phyloP scores from a whole-genome alignment of 345 rosid species.

The Turnera subulata region DNA sequence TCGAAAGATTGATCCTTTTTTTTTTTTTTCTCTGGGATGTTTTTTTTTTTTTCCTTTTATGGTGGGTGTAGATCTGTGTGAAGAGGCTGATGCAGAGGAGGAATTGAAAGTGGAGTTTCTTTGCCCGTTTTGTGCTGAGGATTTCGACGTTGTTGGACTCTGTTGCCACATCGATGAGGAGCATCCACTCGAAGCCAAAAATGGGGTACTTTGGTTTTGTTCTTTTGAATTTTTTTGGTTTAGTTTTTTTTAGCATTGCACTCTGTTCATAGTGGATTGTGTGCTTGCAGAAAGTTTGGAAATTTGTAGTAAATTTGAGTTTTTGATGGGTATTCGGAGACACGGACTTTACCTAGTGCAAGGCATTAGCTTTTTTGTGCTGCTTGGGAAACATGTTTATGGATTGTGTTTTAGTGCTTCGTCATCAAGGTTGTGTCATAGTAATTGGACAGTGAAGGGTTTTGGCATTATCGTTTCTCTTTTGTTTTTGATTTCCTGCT shows the following conservation, averaged over 20 bases:
- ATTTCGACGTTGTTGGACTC: constrained; percentile 79
- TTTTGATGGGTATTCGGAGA: neutral
- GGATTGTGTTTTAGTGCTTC: neutral
- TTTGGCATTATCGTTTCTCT: no score
- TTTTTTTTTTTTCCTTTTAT: neutral
- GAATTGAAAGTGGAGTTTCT: constrained; percentile 58
- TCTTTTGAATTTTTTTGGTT: neutral
- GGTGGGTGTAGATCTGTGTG: constrained; percentile 49
- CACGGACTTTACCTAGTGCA: neutral
- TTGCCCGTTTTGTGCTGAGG: constrained; percentile 82
- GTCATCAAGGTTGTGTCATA: no score
- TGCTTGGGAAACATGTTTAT: neutral
- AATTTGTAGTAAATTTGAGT: no score
- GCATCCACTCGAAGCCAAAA: constrained; percentile 77
- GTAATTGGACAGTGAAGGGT: no score
- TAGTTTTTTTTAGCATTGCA: no score
- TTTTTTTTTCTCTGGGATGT: neutral
- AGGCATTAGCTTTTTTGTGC: neutral
- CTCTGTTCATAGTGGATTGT: no score
- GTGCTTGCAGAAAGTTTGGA: neutral
- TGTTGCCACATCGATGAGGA: constrained; percentile 88
- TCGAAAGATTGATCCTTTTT: no score
- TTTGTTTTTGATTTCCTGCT: no score
- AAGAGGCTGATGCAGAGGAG: constrained; percentile 56
- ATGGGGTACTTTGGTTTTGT: constrained; percentile 48